phyloP scores from a whole-genome alignment of 1,139 yeast genomes.

The Blastobotrys raffinosifermentans region DNA sequence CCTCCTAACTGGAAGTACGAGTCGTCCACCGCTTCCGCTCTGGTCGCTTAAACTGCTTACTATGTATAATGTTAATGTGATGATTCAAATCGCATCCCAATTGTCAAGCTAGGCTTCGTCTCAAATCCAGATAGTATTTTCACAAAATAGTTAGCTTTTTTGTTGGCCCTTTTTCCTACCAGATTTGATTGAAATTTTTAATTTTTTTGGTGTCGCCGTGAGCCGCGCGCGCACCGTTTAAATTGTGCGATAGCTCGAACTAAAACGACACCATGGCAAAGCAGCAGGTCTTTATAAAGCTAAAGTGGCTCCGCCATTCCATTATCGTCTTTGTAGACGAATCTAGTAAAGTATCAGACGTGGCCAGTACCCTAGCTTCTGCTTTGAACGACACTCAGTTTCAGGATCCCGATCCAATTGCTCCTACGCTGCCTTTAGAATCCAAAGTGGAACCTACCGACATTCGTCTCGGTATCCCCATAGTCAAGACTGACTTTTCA shows the following conservation, averaged over 20 bases:
- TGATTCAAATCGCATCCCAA: too few species aligned
- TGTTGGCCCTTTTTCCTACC: too few species aligned
- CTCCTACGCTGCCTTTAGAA: too few species aligned
- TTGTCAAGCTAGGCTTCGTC: too few species aligned
- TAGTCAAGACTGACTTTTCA: conserved; percentile 9
- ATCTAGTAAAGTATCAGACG: not conserved
- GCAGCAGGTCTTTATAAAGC: not conserved
- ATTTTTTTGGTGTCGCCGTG: too few species aligned
- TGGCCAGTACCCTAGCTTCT: conserved; percentile 1
- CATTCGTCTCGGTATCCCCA: conserved; percentile 18
- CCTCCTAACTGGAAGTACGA: conserved; percentile 99
- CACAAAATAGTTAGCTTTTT: too few species aligned
- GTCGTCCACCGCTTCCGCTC: conserved; percentile 99
- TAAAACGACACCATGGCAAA: too few species aligned
- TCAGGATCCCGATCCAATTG: too few species aligned
- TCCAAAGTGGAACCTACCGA: conserved; percentile 5
- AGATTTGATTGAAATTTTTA: too few species aligned
- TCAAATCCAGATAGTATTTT: too few species aligned
- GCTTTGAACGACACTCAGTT: conserved; percentile 6
- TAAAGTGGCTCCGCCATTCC: conserved; percentile 1
- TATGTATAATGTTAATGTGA: conserved; percentile 1
- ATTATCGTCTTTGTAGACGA: not conserved
- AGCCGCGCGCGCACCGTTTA: too few species aligned
- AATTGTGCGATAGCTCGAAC: too few species aligned
- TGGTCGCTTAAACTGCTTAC: conserved; percentile 67